These are phyloP conservation scores for Solanum hybrid DNA, from an alignment of 305 asterid species.

Conservation along the genomic window DNA sequence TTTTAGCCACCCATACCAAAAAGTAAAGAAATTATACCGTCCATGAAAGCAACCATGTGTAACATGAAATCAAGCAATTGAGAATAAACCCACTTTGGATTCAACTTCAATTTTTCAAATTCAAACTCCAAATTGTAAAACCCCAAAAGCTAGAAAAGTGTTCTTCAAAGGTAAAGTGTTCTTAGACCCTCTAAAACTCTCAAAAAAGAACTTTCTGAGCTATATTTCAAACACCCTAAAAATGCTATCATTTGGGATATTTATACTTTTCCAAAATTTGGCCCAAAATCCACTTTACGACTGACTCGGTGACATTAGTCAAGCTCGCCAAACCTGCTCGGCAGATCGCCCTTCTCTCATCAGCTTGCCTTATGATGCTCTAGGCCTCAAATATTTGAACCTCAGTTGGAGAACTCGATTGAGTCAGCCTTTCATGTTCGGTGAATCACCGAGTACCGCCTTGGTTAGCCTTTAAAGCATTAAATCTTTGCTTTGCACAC, in stretches of 20 bases:
- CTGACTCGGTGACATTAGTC: background rate
- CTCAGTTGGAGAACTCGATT: background rate
- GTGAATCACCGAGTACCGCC: background rate
- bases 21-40: background rate
- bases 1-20: background rate
- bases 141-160: background rate
- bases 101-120: background rate
- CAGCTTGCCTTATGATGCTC: background rate
- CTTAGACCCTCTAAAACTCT: background rate
- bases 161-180: background rate
- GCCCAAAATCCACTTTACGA: background rate
- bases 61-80: background rate
- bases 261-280: too few relatives aligned
- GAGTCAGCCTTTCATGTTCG: background rate
- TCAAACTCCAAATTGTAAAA: background rate
- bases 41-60: background rate
- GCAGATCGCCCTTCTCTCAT: background rate
- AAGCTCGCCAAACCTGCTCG: background rate
- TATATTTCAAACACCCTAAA: background rate
- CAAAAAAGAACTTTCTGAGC: too few relatives aligned
- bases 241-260: background rate
- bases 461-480: background rate
- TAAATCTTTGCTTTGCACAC: background rate
- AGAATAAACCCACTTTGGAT: background rate
- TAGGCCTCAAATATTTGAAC: background rate